Conservation (phyloP, 345 rosid species). For the Rhizophora mangle region DNA sequence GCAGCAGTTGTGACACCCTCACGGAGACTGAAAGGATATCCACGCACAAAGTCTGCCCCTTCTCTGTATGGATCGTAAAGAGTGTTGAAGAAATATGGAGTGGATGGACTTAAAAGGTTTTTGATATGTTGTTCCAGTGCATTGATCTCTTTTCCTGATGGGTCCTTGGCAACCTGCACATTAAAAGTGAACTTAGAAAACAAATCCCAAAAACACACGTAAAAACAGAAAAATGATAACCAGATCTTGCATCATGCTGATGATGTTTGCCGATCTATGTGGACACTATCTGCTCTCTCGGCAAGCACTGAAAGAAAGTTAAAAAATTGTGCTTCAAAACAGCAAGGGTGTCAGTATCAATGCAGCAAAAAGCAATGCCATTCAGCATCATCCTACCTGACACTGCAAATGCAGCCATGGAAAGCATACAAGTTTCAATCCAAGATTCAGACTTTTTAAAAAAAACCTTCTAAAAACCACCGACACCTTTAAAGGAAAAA, state of each 20-base stretch:
- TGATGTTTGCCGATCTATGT: too few species aligned
- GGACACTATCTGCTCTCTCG: too few species aligned
- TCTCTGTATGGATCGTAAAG: constrained; percentile 55
- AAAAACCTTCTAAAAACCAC: background rate
- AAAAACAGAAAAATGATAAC: background rate
- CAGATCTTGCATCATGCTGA: too few species aligned
- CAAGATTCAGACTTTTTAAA: constrained; percentile 6
- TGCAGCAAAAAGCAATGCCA: background rate
- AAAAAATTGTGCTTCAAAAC: background rate
- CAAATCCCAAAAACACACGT: background rate
- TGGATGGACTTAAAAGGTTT: constrained; percentile 46
- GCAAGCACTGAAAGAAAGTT: too few species aligned
- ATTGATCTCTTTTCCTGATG: constrained; percentile 48
- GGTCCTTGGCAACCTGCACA: constrained; percentile 49
- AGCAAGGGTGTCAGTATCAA: background rate
- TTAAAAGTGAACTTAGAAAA: background rate
- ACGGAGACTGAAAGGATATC: constrained; percentile 46
- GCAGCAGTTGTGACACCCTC: constrained; percentile 41
- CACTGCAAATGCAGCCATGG: background rate
- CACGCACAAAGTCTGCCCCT: constrained; percentile 48
- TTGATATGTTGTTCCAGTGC: constrained; percentile 52
- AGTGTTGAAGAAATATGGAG: constrained; percentile 50
- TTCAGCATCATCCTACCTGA: background rate
- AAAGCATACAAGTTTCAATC: background rate
- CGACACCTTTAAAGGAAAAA: background rate